Conservation (phyloP, 2,329 filamentous ascomycete genomes). For the Xylaria polymorpha region DNA sequence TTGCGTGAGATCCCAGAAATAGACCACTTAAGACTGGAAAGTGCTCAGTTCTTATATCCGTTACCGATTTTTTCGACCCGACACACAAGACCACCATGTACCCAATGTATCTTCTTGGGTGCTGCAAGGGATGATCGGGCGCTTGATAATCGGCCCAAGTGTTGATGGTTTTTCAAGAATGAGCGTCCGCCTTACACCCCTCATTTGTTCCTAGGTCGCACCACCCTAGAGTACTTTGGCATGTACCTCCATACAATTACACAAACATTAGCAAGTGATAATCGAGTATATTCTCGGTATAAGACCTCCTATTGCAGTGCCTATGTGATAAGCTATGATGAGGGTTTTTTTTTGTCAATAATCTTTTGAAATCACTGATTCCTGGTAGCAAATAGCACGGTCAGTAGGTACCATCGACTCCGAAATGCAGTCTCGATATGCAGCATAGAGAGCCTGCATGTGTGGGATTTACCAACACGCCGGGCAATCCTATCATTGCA, state of each 20-base stretch:
- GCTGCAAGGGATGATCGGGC: slow-evolving; percentile 2
- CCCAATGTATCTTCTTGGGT: not conserved
- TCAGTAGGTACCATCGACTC: not conserved
- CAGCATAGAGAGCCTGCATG: not conserved
- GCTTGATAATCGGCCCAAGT: not conserved
- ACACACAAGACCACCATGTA: not conserved
- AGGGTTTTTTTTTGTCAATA: no score
- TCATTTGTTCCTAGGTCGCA: not conserved
- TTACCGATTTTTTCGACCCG: not conserved
- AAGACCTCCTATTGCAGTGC: no score
- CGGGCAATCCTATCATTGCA: not conserved
- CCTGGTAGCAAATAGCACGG: not conserved
- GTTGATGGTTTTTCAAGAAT: not conserved
- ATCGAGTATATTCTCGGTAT: not conserved
- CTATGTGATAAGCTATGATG: not conserved
- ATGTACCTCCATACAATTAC: not conserved
- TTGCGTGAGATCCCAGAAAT: not conserved
- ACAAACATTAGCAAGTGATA: not conserved
- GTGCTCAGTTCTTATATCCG: slow-evolving; percentile 5
- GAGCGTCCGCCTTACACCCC: not conserved
- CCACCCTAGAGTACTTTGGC: not conserved
- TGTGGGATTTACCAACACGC: not conserved
- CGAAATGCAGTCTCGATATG: not conserved
- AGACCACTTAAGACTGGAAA: not conserved
- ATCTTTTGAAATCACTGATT: not conserved